Evolutionary conservation across 2,329 filamentous ascomycete species (phyloP).

Genomic region (Lecanosticta acicola): DNA sequence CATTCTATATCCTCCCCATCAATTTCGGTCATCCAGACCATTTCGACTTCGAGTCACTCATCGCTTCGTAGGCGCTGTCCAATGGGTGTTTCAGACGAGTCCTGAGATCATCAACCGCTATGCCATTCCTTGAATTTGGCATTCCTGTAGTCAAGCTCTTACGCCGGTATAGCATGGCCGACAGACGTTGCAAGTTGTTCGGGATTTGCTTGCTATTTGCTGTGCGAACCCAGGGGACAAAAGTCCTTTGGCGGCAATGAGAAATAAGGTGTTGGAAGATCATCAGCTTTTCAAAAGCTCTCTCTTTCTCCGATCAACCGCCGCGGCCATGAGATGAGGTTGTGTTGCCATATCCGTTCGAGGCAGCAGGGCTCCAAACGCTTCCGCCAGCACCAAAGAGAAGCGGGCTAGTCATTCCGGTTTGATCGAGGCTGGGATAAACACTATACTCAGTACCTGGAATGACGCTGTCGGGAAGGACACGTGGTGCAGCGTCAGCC

Average conservation of each 20-base stretch:
- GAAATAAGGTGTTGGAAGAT: not conserved
- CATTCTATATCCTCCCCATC: not conserved
- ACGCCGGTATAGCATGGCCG: not conserved
- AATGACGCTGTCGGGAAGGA: slow-evolving; percentile 9
- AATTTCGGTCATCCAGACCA: not conserved
- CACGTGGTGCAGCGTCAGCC: slow-evolving; percentile 19
- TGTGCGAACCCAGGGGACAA: not conserved
- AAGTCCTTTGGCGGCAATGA: not conserved
- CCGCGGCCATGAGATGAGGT: slow-evolving; percentile 22
- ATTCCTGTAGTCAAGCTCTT: not conserved
- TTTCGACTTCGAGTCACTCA: not conserved
- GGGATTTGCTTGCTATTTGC: not conserved
- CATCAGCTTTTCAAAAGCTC: slow-evolving; percentile 2
- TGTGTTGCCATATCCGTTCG: slow-evolving; percentile 10
- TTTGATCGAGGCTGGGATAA: slow-evolving; percentile 22
- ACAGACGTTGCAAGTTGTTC: not conserved
- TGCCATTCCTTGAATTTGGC: no score
- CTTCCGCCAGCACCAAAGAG: slow-evolving; percentile 37
- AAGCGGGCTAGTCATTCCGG: slow-evolving; percentile 37
- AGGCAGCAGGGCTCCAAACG: slow-evolving; percentile 32
- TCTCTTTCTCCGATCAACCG: slow-evolving; percentile 11
- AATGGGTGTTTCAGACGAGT: no score
- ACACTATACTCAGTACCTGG: slow-evolving; percentile 12
- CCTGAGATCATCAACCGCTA: no score
- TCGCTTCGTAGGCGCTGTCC: not conserved